These are phyloP conservation scores for Lasiodiplodia citricola DNA, from an alignment of 2,329 filamentous ascomycete genomes.

Conservation along the genomic window DNA sequence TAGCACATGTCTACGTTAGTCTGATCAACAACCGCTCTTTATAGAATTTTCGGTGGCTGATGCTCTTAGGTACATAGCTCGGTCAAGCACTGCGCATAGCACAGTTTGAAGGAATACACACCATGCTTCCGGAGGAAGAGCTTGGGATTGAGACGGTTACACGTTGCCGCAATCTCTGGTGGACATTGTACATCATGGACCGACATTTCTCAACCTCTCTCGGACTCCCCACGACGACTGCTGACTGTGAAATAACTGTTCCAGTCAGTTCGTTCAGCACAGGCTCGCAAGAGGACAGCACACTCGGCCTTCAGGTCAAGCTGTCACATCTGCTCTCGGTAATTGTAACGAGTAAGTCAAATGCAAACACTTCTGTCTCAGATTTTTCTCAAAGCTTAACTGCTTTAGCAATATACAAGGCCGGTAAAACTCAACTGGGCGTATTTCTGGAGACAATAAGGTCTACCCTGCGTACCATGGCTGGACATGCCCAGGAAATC, in stretches of 20 bases:
- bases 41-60: neutral
- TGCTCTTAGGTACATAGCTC: neutral
- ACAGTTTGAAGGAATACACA: neutral
- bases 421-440: neutral
- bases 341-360: neutral
- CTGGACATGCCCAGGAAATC: neutral
- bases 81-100: constrained; percentile 1
- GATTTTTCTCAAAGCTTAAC: no score
- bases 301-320: neutral
- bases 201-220: neutral
- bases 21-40: neutral
- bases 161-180: neutral
- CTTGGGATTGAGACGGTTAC: neutral
- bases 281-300: neutral
- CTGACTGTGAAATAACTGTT: neutral
- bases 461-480: neutral
- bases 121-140: constrained; percentile 3
- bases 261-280: neutral
- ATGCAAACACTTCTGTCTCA: neutral
- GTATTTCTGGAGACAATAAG: constrained; percentile 4
- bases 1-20: neutral
- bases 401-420: neutral
- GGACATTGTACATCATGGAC: constrained; percentile 6
- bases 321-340: neutral
- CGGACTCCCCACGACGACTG: neutral